A percentile compares a stretch with the other conserved stretches of the same genome.
Conservation (phyloP, 495 filamentous ascomycete species). For the Hypoxylon perforatum region DNA sequence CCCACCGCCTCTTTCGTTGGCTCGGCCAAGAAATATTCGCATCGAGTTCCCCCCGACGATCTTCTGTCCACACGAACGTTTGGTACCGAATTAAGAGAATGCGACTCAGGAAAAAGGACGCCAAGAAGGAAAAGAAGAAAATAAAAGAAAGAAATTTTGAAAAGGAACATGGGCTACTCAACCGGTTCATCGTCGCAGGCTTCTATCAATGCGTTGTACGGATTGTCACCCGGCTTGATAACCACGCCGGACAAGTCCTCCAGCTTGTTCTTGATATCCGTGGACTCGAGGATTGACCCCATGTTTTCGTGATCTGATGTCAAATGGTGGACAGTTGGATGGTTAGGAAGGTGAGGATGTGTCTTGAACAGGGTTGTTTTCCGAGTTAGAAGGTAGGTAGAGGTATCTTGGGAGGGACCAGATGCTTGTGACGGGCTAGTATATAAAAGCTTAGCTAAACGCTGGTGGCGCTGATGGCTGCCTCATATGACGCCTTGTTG, state of each 20-base stretch:
- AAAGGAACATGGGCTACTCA: constrained; percentile 40
- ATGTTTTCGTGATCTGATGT: constrained; percentile 33
- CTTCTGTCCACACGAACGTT: background rate
- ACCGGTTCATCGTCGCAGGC: constrained; percentile 70
- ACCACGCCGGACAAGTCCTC: constrained; percentile 67
- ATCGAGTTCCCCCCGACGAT: background rate
- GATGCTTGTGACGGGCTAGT: too few species aligned
- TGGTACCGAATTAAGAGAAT: too few species aligned
- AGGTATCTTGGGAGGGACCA: too few species aligned
- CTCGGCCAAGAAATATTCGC: background rate
- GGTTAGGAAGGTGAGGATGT: background rate
- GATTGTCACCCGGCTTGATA: constrained; percentile 67
- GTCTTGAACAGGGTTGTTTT: background rate
- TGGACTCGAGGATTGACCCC: constrained; percentile 49
- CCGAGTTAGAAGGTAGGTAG: too few species aligned
- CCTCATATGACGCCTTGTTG: too few species aligned
- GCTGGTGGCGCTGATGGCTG: too few species aligned
- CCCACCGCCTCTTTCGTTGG: background rate
- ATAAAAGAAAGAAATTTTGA: background rate
- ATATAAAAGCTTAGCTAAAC: too few species aligned
- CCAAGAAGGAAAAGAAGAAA: too few species aligned
- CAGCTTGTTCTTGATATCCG: constrained; percentile 63
- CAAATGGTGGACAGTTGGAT: background rate
- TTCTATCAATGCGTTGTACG: constrained; percentile 79
- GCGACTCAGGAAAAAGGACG: too few species aligned